These are phyloP conservation scores for Gynostemma pentaphyllum DNA, from an alignment of 306 rosid genomes.

Conservation along the genomic window DNA sequence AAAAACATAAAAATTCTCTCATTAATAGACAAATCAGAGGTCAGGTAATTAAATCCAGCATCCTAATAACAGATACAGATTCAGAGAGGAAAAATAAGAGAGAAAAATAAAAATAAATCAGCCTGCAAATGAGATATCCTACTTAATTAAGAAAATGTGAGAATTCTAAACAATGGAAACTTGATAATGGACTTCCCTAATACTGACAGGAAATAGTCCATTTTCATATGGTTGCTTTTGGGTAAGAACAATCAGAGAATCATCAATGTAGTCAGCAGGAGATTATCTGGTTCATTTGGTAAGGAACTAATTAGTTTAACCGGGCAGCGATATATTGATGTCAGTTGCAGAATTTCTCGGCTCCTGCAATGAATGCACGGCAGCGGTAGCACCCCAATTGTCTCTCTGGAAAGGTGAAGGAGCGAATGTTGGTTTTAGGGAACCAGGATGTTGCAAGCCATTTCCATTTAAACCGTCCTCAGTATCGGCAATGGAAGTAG, in stretches of 20 bases:
- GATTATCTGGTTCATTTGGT: conserved; percentile 2
- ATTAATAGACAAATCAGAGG: not conserved
- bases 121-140: conserved; percentile 48
- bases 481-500: conserved; percentile 32
- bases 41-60: conserved; percentile 28
- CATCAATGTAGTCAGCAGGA: conserved; percentile 13
- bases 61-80: conserved; percentile 30
- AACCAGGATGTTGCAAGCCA: conserved; percentile 33
- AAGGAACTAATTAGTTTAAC: conserved; percentile 11
- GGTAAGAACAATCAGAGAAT: conserved; percentile 22
- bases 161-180: conserved; percentile 11
- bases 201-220: conserved; percentile 19
- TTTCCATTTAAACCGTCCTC: conserved; percentile 42
- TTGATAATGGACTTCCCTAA: conserved; percentile 18
- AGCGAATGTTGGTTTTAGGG: conserved; percentile 26
- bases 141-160: conserved; percentile 25
- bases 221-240: conserved; percentile 16
- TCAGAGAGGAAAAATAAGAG: too few species aligned
- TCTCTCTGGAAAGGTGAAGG: conserved; percentile 51
- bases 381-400: conserved; percentile 39
- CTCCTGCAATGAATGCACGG: conserved; percentile 54
- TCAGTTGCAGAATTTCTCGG: conserved; percentile 58
- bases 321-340: conserved; percentile 73
- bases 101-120: conserved; percentile 37
- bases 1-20: not conserved